phyloP scores from a whole-genome alignment of 202 grass and related monocot species.

The Carex arenaria region DNA sequence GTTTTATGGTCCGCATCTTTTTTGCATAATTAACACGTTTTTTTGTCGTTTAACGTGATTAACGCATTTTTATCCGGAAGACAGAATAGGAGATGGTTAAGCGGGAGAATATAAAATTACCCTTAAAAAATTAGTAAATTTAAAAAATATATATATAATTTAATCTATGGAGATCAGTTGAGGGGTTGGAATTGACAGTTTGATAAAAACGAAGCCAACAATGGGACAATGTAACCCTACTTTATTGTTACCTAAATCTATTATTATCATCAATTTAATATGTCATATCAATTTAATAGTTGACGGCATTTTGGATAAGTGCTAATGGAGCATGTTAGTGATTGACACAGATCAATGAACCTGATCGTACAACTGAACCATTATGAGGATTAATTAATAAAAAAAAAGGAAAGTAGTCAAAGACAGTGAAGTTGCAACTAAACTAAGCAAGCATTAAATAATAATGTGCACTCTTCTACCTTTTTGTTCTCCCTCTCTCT shows the following conservation, averaged over 20 bases:
- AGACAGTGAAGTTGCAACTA: conserved; percentile 18
- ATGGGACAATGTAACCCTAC: no score
- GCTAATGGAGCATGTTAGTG: neutral
- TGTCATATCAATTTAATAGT: neutral
- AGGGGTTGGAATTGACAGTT: no score
- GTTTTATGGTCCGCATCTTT: no score
- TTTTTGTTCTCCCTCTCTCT: neutral
- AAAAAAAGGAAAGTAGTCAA: conserved; percentile 6
- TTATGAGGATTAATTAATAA: neutral
- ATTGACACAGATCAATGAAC: neutral
- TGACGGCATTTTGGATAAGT: neutral
- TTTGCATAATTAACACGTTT: no score
- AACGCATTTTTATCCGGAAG: no score
- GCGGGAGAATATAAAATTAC: no score
- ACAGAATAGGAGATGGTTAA: no score
- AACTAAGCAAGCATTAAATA: conserved; percentile 26
- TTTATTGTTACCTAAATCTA: neutral
- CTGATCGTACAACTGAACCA: conserved; percentile 13
- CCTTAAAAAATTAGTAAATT: no score
- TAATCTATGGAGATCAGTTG: no score
- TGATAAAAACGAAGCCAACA: no score
- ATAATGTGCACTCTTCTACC: neutral
- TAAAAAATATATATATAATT: no score
- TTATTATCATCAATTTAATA: neutral
- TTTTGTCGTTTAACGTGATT: no score